A percentile compares a stretch with the other conserved stretches of the same genome.
phyloP scores from a whole-genome alignment of 2,329 filamentous ascomycete genomes.

The Ploettnerulaceae sp. region DNA sequence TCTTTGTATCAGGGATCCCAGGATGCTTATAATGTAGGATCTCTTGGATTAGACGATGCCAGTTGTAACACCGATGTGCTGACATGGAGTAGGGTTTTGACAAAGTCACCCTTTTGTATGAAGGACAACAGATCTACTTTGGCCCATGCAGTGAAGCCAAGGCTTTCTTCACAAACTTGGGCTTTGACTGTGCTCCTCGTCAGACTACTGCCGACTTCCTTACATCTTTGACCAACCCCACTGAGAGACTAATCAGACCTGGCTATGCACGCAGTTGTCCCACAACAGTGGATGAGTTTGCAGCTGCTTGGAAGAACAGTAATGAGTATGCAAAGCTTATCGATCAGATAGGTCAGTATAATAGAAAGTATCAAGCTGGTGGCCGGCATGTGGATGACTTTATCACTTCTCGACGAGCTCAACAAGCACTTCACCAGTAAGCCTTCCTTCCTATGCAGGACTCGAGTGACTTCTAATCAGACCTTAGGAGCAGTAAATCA shows the following conservation, averaged over 20 bases:
- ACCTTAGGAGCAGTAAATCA: conserved; percentile 45
- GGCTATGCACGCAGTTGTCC: conserved; percentile 54
- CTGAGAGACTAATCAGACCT: conserved; percentile 49
- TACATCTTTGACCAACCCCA: conserved; percentile 63
- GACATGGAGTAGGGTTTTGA: conserved; percentile 46
- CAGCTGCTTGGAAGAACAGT: conserved; percentile 43
- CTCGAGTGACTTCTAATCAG: conserved; percentile 33
- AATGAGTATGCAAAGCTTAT: conserved; percentile 39
- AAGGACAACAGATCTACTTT: conserved; percentile 67
- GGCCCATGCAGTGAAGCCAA: conserved; percentile 58
- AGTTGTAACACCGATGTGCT: background rate
- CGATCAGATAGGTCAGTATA: conserved; percentile 47
- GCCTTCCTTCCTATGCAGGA: background rate
- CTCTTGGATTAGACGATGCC: background rate
- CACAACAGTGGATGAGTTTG: conserved; percentile 50
- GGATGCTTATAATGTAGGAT: conserved; percentile 51
- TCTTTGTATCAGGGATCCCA: conserved; percentile 70
- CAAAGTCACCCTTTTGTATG: conserved; percentile 62
- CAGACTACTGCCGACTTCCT: conserved; percentile 57
- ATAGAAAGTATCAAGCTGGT: conserved; percentile 34
- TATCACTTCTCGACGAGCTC: conserved; percentile 21
- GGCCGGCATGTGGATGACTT: conserved; percentile 35
- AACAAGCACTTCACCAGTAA: conserved; percentile 40
- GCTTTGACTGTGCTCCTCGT: conserved; percentile 65
- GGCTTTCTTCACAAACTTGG: conserved; percentile 62